Base-by-base conservation (phyloP, 176 grass and related monocot species). In the Triticum dicoccoides region DNA sequence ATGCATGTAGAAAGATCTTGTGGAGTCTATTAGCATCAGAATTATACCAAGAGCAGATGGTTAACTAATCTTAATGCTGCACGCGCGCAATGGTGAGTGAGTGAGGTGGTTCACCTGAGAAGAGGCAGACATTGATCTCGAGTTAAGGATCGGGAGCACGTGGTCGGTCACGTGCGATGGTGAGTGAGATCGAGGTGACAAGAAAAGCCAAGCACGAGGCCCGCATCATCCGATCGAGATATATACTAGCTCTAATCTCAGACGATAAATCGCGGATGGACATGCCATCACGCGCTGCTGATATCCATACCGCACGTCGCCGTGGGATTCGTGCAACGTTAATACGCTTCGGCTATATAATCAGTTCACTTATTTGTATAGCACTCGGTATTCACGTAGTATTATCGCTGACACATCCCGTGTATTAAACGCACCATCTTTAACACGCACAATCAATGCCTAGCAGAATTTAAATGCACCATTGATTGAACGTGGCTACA, bases 111-210 rank as follows among this genome's bases (percentile, higher is more conserved):
- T 86, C 78, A 69, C 88, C 56, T 69, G 59, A 23, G 33, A 56
- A 67, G 11, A 38, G 59, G 67, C 29, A 34, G 80, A 84, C 84
- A 90, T 79, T 54, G 9, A 74, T 87, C 65, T 83, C 34, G 84
- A 79, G n/a, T 33, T 56, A 23, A 44, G 77, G 11, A 67, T 61
- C 23, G 17, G 34, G 15, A 32, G 61, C 41, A 32, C 33, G 86
- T 71, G 79, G n/a, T 24, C 8, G 24, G 52, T 17, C 73, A 83
- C 67, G 81, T 76, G 61, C 61, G 56, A 35, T 14, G 17, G 29
- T 35, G 45, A 58, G 12, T 21, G 71, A 11, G 52, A 83, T 78
- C 52, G 65, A 90, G 73, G 76, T 2, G 73, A 59, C 0, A 44
- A 82, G 13, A 47, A 79, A 51, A 51, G 62, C 5, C 54, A 66